phyloP scores from a whole-genome alignment of 2,329 filamentous ascomycete species.

The Coccinonectria pachysandricola region DNA sequence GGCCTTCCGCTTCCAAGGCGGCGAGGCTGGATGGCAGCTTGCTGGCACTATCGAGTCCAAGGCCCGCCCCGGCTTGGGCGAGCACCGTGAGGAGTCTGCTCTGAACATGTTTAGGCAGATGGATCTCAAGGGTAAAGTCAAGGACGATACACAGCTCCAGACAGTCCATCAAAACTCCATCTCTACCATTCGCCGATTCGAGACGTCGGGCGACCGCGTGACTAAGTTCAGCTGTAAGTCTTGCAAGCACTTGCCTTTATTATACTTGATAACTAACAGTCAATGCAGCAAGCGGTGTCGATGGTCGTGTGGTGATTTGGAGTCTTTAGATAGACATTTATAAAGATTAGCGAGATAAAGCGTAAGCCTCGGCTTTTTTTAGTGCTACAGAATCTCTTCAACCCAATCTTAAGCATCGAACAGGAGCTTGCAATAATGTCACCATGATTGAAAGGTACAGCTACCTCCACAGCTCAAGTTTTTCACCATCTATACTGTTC shows the following conservation, averaged over 20 bases:
- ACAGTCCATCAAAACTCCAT: constrained; percentile 97
- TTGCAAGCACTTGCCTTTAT: too few relatives aligned
- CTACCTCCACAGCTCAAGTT: too few relatives aligned
- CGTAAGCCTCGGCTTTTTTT: too few relatives aligned
- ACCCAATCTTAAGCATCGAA: too few relatives aligned
- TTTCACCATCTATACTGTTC: too few relatives aligned
- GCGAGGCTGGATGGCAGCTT: constrained; percentile 72
- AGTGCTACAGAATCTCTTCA: too few relatives aligned
- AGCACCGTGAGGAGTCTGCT: constrained; percentile 75
- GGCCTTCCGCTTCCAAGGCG: constrained; percentile 79
- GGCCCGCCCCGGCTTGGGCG: constrained; percentile 48
- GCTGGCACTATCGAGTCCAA: constrained; percentile 72
- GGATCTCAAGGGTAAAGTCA: constrained; percentile 89
- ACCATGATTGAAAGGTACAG: too few relatives aligned
- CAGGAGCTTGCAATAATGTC: too few relatives aligned
- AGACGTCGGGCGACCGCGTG: constrained; percentile 53
- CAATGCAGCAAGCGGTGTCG: constrained; percentile 62
- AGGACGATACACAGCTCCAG: constrained; percentile 88
- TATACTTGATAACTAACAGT: constrained; percentile 19
- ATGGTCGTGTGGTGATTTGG: constrained; percentile 76
- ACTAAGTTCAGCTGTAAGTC: constrained; percentile 79
- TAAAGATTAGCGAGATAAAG: too few relatives aligned
- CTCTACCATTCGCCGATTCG: constrained; percentile 69
- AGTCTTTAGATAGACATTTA: constrained; percentile 48
- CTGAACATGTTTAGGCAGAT: constrained; percentile 98